Percentiles rank a stretch among this genome's conserved stretches.
phyloP scores from a whole-genome alignment of 1,284 basidiomycete species.

The Pseudozyma thailandica region DNA sequence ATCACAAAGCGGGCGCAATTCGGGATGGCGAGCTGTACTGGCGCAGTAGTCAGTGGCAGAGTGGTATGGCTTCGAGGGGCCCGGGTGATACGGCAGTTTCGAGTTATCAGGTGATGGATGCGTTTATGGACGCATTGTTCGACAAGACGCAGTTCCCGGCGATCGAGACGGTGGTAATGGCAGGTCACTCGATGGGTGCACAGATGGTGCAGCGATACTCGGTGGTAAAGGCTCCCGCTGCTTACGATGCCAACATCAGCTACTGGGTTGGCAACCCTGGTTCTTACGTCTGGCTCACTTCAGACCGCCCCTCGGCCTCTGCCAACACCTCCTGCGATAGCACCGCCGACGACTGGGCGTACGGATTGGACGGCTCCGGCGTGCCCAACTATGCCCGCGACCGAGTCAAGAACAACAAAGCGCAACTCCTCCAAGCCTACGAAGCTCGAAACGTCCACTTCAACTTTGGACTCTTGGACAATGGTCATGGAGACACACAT shows the following conservation, averaged over 20 bases:
- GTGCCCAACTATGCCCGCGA: constrained; percentile 50
- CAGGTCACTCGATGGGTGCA: constrained; percentile 63
- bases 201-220: constrained; percentile 60
- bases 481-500: constrained; percentile 61
- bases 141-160: constrained; percentile 53
- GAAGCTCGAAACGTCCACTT: constrained; percentile 53
- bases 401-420: constrained; percentile 43
- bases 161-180: constrained; percentile 53
- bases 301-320: constrained; percentile 33
- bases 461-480: constrained; percentile 59
- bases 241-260: constrained; percentile 54
- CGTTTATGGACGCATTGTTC: constrained; percentile 54
- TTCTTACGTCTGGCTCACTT: constrained; percentile 54
- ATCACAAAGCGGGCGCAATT: constrained; percentile 45
- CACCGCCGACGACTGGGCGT: constrained; percentile 46
- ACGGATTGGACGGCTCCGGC: constrained; percentile 47
- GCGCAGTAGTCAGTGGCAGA: constrained; percentile 54
- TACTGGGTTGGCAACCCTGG: constrained; percentile 64
- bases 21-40: constrained; percentile 52
- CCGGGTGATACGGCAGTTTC: constrained; percentile 39
- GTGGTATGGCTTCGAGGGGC: constrained; percentile 42
- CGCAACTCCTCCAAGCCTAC: constrained; percentile 43
- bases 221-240: constrained; percentile 39
- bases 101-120: constrained; percentile 55
- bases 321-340: constrained; percentile 20